Base-by-base conservation (phyloP, 371 early-diverging fungal genomes). In the Actinomortierella wolfii region DNA sequence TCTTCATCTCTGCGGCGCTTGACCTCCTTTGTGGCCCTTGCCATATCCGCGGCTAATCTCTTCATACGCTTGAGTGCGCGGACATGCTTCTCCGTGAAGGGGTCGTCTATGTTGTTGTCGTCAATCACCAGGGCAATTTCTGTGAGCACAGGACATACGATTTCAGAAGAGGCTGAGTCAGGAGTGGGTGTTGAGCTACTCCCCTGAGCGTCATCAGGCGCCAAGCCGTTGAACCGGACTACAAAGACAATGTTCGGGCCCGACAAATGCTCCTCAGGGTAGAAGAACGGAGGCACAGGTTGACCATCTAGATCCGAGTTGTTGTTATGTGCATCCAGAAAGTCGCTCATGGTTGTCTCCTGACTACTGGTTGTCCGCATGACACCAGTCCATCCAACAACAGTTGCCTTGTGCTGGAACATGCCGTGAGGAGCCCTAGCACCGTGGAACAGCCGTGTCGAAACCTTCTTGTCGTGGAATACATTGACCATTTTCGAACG, bases 201-300 rank as follows among this genome's bases (percentile, higher is more conserved):
- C 17, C 23, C 48, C 18, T 61, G 67, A 54, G 53, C 48, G 56
- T 44, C 43, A 49, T 67, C 55, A 40, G 24, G 51, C 2, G 44
- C 57, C 45, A 18, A 18, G 23, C 25, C 41, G 14, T 13, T 46
- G 63, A 63, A 63, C 17, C 63, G 56, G 45, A 67, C 50, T 39
- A 67, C 67, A 53, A 67, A 67, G 41, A 67, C 58, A 53, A 68
- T 45, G 23, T 68, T 62, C 7, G 59, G 68, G 2, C 68, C 62
- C 9, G 68, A 68, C 40, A 29, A 14, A 0, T 45, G 26, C 47
- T 57, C 55, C 23, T 7, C 28, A 20, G 62, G 68, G 45, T 13
- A 68, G 41, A 54, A 58, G 57, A 68, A 68, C 9, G 62, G 68
- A 2, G 61, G 54, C 11, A 67, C 58, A 39, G 25, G 24, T 3